Evolutionary conservation across 2,329 filamentous ascomycete species (phyloP).

Genomic region (Ophiostoma sp.): DNA sequence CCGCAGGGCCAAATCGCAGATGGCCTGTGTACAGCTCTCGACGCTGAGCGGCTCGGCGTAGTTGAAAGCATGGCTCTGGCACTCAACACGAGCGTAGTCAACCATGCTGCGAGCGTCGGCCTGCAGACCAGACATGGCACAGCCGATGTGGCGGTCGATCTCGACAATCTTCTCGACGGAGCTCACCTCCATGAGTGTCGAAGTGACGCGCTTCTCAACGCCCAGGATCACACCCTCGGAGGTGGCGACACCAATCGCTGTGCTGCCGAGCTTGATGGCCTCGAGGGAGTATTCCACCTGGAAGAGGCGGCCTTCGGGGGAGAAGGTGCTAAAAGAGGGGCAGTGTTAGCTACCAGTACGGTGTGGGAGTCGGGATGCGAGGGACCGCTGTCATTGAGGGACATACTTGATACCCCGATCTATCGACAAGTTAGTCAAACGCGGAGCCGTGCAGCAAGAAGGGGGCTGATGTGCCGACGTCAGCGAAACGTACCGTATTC

Average conservation of each 20-base stretch:
- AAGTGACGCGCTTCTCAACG: constrained; percentile 98
- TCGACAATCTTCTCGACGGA: constrained; percentile 99
- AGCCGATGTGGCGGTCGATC: constrained; percentile 97
- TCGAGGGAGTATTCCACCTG: constrained; percentile 99
- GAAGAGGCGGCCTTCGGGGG: constrained; percentile 97
- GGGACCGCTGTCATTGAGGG: background rate
- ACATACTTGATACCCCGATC: constrained; percentile 93
- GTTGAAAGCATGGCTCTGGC: constrained; percentile 95
- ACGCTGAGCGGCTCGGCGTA: constrained; percentile 92
- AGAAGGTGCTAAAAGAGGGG: constrained; percentile 74
- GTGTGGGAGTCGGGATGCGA: background rate
- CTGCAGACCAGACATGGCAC: constrained; percentile 96
- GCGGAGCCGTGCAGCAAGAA: constrained; percentile 20
- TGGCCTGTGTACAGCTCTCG: constrained; percentile 97
- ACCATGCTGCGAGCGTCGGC: constrained; percentile 97
- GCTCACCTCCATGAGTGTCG: constrained; percentile 91
- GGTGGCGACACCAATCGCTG: constrained; percentile 95
- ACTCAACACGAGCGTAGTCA: constrained; percentile 96
- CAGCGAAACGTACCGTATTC: constrained; percentile 75
- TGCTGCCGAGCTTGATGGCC: constrained; percentile 98
- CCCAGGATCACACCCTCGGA: constrained; percentile 92
- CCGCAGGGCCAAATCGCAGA: constrained; percentile 91
- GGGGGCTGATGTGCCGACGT: constrained; percentile 18
- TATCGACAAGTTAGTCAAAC: constrained; percentile 35
- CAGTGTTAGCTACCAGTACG: background rate